phyloP scores from a whole-genome alignment of 805 yeast genomes.

The Ogataea methanolica region DNA sequence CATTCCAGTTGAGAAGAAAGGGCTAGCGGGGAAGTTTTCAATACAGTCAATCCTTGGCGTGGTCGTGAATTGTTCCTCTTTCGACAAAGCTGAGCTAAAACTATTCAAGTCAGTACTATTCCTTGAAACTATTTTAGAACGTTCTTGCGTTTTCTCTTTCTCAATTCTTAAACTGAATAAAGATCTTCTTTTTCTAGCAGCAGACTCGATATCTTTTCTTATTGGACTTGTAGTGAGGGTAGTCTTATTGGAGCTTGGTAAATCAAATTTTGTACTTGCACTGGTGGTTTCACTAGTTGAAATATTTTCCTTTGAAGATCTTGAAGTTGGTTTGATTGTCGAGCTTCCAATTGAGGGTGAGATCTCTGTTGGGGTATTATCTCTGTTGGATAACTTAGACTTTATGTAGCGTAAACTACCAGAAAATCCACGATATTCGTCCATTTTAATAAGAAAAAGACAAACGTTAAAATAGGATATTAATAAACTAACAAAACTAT shows the following conservation, averaged over 20 bases:
- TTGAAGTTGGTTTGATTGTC: background rate
- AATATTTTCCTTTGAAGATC: conserved; percentile 4
- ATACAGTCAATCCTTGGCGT: conserved; percentile 13
- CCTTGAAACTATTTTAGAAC: too few relatives aligned
- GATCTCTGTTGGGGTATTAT: conserved; percentile 4
- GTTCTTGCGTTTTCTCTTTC: too few relatives aligned
- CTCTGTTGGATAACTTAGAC: conserved; percentile 18
- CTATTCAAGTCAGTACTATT: too few relatives aligned
- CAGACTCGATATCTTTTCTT: background rate
- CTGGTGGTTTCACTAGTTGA: background rate
- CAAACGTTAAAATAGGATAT: background rate
- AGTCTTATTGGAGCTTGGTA: too few relatives aligned
- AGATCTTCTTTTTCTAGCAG: too few relatives aligned
- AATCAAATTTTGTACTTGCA: background rate
- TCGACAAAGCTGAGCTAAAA: too few relatives aligned
- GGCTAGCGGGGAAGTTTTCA: background rate
- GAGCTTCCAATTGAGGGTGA: background rate
- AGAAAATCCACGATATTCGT: conserved; percentile 18
- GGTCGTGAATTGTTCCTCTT: background rate
- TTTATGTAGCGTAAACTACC: conserved; percentile 21
- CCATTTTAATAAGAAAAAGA: conserved; percentile 5
- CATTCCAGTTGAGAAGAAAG: background rate
- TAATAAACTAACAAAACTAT: background rate
- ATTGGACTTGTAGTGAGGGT: background rate
- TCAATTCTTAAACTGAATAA: too few relatives aligned